A percentile compares a stretch with the other conserved stretches of the same genome.
phyloP scores from a whole-genome alignment of 2,329 filamentous ascomycete species.

The Phyllosticta citribraziliensis region DNA sequence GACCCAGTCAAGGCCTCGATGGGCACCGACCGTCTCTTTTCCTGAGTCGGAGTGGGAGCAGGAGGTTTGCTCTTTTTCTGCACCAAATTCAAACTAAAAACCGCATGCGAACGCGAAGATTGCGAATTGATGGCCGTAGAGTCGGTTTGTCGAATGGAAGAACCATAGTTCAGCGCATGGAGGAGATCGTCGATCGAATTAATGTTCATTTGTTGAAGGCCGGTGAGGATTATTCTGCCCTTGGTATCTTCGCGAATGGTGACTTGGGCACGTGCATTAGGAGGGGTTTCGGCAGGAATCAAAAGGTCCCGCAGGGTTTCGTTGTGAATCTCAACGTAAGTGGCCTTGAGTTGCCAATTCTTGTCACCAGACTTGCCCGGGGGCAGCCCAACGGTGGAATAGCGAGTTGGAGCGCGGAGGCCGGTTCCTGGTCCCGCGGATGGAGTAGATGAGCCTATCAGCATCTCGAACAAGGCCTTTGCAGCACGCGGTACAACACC shows the following conservation, averaged over 20 bases:
- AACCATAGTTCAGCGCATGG: conserved; percentile 82
- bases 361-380: conserved; percentile 48
- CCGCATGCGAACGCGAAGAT: conserved; percentile 92
- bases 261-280: conserved; percentile 65
- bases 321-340: conserved; percentile 94
- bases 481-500: conserved; percentile 95
- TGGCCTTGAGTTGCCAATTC: conserved; percentile 85
- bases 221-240: conserved; percentile 88
- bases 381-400: conserved; percentile 52
- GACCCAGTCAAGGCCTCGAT: conserved; percentile 63
- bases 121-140: conserved; percentile 95
- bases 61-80: conserved; percentile 60
- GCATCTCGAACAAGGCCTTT: conserved; percentile 74
- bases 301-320: conserved; percentile 88
- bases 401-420: conserved; percentile 68
- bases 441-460: conserved; percentile 51
- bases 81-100: conserved; percentile 89
- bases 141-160: conserved; percentile 89
- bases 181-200: conserved; percentile 88
- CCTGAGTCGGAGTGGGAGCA: conserved; percentile 43
- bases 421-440: conserved; percentile 57
- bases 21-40: conserved; percentile 83
- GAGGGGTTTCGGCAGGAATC: conserved; percentile 61
- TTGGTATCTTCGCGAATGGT: conserved; percentile 90
- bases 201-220: conserved; percentile 76